Percentiles rank a stretch among this genome's conserved stretches.
These are phyloP conservation scores for Boletus tylopilopsis DNA, from an alignment of 768 basidiomycete genomes.

Conservation along the genomic window DNA sequence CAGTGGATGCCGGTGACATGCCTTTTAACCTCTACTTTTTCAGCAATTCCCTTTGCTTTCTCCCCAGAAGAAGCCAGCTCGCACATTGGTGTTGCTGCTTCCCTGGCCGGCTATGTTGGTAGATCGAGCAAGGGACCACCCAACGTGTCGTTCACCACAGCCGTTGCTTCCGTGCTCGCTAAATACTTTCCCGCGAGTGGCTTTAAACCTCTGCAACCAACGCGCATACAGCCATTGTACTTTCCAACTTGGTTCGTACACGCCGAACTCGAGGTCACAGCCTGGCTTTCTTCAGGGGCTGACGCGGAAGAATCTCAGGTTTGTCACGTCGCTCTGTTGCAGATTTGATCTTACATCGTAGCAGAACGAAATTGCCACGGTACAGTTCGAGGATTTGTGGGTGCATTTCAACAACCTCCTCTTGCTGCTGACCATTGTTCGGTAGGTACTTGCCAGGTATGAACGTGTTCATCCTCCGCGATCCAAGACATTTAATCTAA, in stretches of 20 bases:
- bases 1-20: not conserved
- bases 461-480: not conserved
- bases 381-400: slow-evolving; percentile 44
- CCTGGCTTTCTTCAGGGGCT: slow-evolving; percentile 24
- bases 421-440: slow-evolving; percentile 11
- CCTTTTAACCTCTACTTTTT: slow-evolving; percentile 6
- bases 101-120: slow-evolving; percentile 27
- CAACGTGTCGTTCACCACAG: slow-evolving; percentile 20
- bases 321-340: slow-evolving; percentile 5
- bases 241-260: slow-evolving; percentile 63
- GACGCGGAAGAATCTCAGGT: slow-evolving; percentile 25
- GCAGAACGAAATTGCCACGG: slow-evolving; percentile 31
- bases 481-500: not conserved
- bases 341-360: slow-evolving; percentile 8
- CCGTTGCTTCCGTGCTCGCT: slow-evolving; percentile 32
- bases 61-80: slow-evolving; percentile 43
- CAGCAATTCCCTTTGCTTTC: slow-evolving; percentile 52
- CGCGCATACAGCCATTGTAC: slow-evolving; percentile 50
- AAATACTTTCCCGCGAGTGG: slow-evolving; percentile 37
- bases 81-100: slow-evolving; percentile 34
- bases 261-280: slow-evolving; percentile 44
- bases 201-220: slow-evolving; percentile 40
- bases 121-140: slow-evolving; percentile 9
- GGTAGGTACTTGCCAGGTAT: slow-evolving; percentile 31
- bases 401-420: slow-evolving; percentile 24